Evolutionary conservation across 1,284 basidiomycete species (phyloP).

Genomic region (Moniliophthora roreri): DNA sequence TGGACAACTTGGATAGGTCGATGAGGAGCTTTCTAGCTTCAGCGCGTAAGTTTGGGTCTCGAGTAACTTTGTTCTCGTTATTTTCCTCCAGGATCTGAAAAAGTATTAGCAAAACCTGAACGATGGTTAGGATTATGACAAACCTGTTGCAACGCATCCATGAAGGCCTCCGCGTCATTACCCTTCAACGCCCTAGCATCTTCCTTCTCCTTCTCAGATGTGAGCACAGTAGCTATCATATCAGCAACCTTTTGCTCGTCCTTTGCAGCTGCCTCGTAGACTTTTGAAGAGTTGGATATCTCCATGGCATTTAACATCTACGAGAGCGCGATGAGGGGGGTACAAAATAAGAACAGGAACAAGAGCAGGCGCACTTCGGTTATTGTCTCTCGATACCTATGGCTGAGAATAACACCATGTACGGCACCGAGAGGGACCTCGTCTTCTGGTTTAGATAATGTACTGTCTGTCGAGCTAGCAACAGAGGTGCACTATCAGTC

Average conservation of each 20-base stretch:
- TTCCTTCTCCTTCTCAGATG: conserved; percentile 7
- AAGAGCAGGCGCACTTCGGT: too few species aligned
- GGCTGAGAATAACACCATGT: conserved; percentile 8
- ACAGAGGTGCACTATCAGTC: not conserved
- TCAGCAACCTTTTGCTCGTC: conserved; percentile 13
- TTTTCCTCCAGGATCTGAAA: not conserved
- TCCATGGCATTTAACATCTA: not conserved
- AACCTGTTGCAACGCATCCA: conserved; percentile 16
- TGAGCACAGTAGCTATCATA: conserved; percentile 6
- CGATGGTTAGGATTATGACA: not conserved
- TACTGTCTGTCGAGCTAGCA: not conserved
- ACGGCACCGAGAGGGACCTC: conserved; percentile 2
- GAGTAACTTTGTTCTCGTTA: not conserved
- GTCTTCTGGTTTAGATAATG: not conserved
- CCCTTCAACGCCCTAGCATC: conserved; percentile 5
- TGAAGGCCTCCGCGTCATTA: conserved; percentile 12
- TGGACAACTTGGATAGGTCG: too few species aligned
- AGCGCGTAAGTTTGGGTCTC: too few species aligned
- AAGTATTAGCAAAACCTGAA: not conserved
- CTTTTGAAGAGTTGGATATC: conserved; percentile 1
- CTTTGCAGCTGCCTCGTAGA: conserved; percentile 9
- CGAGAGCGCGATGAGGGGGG: too few species aligned
- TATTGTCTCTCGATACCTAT: too few species aligned
- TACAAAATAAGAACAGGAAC: not conserved
- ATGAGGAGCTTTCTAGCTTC: too few species aligned